Evolutionary conservation across 1,284 basidiomycete species (phyloP), one percentile per base, ranked within the genome.

Genomic region (Ganoderma leucocontextum): DNA sequence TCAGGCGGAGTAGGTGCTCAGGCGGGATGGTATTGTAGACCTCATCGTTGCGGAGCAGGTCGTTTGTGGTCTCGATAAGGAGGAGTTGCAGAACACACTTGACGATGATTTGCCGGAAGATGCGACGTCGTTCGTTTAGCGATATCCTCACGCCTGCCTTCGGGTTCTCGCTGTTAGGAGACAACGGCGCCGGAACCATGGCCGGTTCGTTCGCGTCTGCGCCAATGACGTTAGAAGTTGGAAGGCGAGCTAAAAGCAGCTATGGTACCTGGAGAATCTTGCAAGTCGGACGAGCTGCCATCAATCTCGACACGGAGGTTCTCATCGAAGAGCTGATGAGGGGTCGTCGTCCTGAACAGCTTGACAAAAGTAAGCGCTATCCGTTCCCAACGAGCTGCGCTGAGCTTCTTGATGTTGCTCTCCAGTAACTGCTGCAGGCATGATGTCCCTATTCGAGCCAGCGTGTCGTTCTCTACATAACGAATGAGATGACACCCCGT

Each of bases 91-190:
- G 87, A 36, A 99, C 98, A 80, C 98, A 99, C 92, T 99, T 99
- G 76, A 99, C 96, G 73, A 99, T 99, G 80, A 99, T 99, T 81
- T 99, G 97, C 79, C 97, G 95, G 89, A 99, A 99, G 64, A 96
- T 91, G 44, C 94, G 89, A 29, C 96, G 91, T 67, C 98, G 91
- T 74, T 95, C 95, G 67, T 82, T 83, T 42, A 89, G 81, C 10
- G 91, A 87, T 35, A 88, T 81, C 65, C 85, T 84, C 13, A 79
- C 75, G 66, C 86, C 86, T 19, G 80, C 71, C 65, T 82, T 83
- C 13, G 81, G 82, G 69, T 82, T 84, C 63, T 91, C 91, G 69
- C 80, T 84, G 59, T 84, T 84, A 12, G 92, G 90, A 19, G 91
- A 91, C 55, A 95, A 84, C 8, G 93, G 94, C 13, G 92, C 93